Evolutionary conservation across 2,329 filamentous ascomycete genomes (phyloP), one percentile per base, ranked within the genome.

Genomic region (Penicillium sp.): DNA sequence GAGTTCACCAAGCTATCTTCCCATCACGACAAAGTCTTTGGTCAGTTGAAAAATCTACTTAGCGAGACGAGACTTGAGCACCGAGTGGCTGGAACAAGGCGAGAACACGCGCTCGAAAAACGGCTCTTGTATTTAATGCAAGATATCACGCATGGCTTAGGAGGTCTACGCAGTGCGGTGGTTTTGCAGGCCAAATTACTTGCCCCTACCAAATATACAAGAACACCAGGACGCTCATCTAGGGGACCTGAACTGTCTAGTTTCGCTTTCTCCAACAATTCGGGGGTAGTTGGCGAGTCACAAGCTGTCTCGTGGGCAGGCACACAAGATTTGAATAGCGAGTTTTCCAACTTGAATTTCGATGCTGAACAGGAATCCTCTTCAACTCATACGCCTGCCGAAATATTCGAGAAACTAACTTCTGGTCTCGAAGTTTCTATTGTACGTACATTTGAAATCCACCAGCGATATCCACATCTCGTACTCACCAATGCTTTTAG

Each of bases 121-220:
- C 19, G 16, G 2, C 35, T 98, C 4, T 90, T 93, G 49, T 89
- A 91, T 71, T 94, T 91, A 66, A 86, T 98, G 70, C 92, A 96
- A 74, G 88, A 87, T 52, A 83, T 98, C 35, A 89, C 92, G 3
- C 93, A 97, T 74, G 93, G 92, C 66, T 89, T 97, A 65, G 93
- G 94, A 74, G 95, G 94, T 10, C 80, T 99, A 70, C 86, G 93
- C 66, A 97, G 92, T 80, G 93, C 95, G 40, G 91, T 94, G 28
- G 86, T 90, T 61, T 93, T 93, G 28, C 94, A 99, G 71, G 96
- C 97, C 71, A 86, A 28, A 19, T 40, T 53, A 26, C 51, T 53
- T 16, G 51, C 19, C 6, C 33, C 25, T 4, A 40, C 51, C 2
- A 53, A 53, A 28, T 40, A 53, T 10, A 37, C 35, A 14, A 38